Conservation (phyloP, 345 rosid genomes). For the Raphanus sativus region DNA sequence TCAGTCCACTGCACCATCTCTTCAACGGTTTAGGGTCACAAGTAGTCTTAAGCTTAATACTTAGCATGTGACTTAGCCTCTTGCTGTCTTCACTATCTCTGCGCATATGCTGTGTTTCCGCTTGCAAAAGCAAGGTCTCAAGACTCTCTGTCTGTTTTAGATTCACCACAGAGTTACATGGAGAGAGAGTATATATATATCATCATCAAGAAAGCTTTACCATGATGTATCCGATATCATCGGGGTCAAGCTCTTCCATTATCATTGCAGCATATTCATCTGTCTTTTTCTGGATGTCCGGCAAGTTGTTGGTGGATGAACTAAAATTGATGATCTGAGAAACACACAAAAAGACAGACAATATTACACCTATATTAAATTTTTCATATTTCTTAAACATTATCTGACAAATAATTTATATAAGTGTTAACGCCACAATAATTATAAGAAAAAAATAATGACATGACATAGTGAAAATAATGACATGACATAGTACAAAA, state of each 20-base stretch:
- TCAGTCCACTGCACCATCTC: conserved; percentile 49
- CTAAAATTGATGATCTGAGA: conserved; percentile 58
- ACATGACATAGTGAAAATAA: too few species aligned
- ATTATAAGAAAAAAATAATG: too few species aligned
- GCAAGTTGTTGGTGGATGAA: conserved; percentile 46
- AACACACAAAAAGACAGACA: neutral
- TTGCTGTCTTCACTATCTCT: conserved; percentile 49
- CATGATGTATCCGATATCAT: conserved; percentile 60
- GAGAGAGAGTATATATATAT: neutral
- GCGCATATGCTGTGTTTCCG: conserved; percentile 26
- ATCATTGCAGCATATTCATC: conserved; percentile 76
- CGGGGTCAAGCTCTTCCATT: conserved; percentile 78
- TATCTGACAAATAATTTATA: too few species aligned
- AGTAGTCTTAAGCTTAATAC: conserved; percentile 70
- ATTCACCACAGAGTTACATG: conserved; percentile 9
- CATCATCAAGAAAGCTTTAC: conserved; percentile 37
- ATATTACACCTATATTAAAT: neutral
- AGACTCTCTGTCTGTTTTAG: conserved; percentile 52
- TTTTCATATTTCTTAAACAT: neutral
- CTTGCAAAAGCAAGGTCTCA: conserved; percentile 57
- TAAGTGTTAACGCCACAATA: too few species aligned
- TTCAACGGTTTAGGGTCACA: conserved; percentile 47
- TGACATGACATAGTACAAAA: too few species aligned
- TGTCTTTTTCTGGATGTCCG: conserved; percentile 60
- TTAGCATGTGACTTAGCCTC: conserved; percentile 57